Evolutionary conservation across 176 grass and related monocot genomes (phyloP), one percentile per base, ranked within the genome.

Genomic region (Thalia dealbata): DNA sequence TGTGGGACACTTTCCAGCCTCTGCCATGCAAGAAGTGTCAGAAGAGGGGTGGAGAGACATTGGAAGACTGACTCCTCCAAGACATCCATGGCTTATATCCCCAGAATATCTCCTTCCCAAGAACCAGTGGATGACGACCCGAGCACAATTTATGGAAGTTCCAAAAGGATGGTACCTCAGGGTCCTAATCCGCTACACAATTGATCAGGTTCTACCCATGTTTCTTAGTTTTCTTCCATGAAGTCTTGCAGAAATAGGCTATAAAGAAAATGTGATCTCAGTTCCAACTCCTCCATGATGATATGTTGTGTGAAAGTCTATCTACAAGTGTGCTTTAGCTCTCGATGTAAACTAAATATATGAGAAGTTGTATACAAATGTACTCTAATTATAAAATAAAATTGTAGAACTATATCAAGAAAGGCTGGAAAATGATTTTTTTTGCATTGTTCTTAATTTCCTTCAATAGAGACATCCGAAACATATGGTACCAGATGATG

Each of bases 181-280:
- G 88, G 92, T 62, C 85, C 92, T 18, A 96, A 91, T 85, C 92
- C 92, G 55, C 80, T 96, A 67, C 92, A 96, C 79, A 96, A 96
- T 81, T 91, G 86, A 83, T 67, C 7, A 70, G 71, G 46, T 45
- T 67, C 46, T 26, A 13, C 45, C 45, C 6, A 13, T 48, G 45
- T 48, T 48, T 9, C 45, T 48, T 8, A 10, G 1, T 48, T 48
- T 48, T 48, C 45, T 13, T 48, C 45, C 6, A 48, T 48, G 45
- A 8, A 48, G 45, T 48, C 45, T 13, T 56, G 52, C 52, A 56
- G 52, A 21, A 38, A 21, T 56, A 56, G 52, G n/a, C n/a, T n/a
- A 13, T 4, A 21, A 56, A 56, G 6, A 10, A 56, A 15, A 15
- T 21, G 4, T 15, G 32, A 56, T 18, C n/a, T 18, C 18, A 56